phyloP scores from a whole-genome alignment of 2,329 filamentous ascomycete species.

The Plenodomus biglobosus region DNA sequence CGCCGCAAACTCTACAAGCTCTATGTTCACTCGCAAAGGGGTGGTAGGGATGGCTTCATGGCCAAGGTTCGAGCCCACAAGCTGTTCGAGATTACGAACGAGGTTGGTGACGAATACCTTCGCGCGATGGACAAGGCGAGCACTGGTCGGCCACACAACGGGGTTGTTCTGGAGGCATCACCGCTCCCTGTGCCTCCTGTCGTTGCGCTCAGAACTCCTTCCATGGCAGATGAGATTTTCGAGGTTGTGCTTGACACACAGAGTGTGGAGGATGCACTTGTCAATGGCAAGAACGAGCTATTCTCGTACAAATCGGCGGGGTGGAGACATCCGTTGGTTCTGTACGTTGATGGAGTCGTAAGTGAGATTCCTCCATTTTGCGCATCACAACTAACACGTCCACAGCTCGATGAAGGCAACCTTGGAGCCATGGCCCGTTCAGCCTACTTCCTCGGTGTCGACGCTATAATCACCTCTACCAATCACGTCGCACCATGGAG shows the following conservation, averaged over 20 bases:
- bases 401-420: constrained; percentile 78
- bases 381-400: constrained; percentile 25
- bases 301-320: constrained; percentile 51
- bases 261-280: constrained; percentile 67
- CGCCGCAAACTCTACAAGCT: constrained; percentile 79
- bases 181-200: constrained; percentile 74
- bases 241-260: constrained; percentile 60
- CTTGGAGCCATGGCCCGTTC: constrained; percentile 86
- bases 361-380: constrained; percentile 4
- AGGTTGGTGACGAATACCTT: constrained; percentile 64
- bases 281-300: constrained; percentile 67
- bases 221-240: constrained; percentile 42
- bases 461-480: constrained; percentile 76
- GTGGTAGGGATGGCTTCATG: constrained; percentile 23
- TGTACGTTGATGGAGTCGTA: constrained; percentile 71
- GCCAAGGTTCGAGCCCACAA: constrained; percentile 18
- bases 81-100: constrained; percentile 39
- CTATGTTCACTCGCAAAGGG: constrained; percentile 59
- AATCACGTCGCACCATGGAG: constrained; percentile 71
- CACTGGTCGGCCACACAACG: constrained; percentile 82
- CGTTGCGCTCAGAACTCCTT: constrained; percentile 56
- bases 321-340: constrained; percentile 66
- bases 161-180: constrained; percentile 82
- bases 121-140: constrained; percentile 81
- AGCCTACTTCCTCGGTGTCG: constrained; percentile 86